phyloP scores from a whole-genome alignment of 805 yeast species.

The Kluyveromyces dobzhanskii region DNA sequence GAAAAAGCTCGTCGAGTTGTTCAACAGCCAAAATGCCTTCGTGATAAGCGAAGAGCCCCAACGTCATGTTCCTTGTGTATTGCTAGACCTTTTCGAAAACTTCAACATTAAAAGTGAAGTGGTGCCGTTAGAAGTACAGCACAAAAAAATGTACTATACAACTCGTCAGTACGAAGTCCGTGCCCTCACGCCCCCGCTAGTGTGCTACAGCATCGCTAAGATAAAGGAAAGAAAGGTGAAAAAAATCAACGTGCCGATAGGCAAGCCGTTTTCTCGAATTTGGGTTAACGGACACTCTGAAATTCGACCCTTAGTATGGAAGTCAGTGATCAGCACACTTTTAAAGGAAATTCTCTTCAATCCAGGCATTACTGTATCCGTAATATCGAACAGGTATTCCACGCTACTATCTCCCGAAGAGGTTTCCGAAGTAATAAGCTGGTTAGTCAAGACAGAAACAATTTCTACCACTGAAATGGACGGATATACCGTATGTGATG shows the following conservation, averaged over 20 bases:
- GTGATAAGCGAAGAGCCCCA: slow-evolving; percentile 45
- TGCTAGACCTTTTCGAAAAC: slow-evolving; percentile 47
- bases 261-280: slow-evolving; percentile 52
- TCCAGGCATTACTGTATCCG: slow-evolving; percentile 42
- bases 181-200: slow-evolving; percentile 54
- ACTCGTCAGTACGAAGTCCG: slow-evolving; percentile 66
- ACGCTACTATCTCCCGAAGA: slow-evolving; percentile 34
- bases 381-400: slow-evolving; percentile 13
- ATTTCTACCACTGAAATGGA: slow-evolving; percentile 10
- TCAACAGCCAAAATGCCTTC: slow-evolving; percentile 43
- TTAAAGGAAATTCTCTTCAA: slow-evolving; percentile 38
- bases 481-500: slow-evolving; percentile 17
- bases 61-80: slow-evolving; percentile 53
- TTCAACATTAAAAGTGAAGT: slow-evolving; percentile 37
- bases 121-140: slow-evolving; percentile 45
- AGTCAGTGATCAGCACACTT: slow-evolving; percentile 40
- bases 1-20: slow-evolving; percentile 33
- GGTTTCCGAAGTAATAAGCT: slow-evolving; percentile 31
- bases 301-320: slow-evolving; percentile 56
- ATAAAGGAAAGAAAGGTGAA: slow-evolving; percentile 6
- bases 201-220: slow-evolving; percentile 29
- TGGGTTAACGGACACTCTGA: slow-evolving; percentile 68
- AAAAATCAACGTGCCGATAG: slow-evolving; percentile 42
- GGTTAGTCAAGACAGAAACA: slow-evolving; percentile 36
- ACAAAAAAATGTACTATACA: slow-evolving; percentile 54